Evolutionary conservation across 805 yeast genomes (phyloP), one percentile per base, ranked within the genome.

Genomic region (Kodamaea jinghongensis): DNA sequence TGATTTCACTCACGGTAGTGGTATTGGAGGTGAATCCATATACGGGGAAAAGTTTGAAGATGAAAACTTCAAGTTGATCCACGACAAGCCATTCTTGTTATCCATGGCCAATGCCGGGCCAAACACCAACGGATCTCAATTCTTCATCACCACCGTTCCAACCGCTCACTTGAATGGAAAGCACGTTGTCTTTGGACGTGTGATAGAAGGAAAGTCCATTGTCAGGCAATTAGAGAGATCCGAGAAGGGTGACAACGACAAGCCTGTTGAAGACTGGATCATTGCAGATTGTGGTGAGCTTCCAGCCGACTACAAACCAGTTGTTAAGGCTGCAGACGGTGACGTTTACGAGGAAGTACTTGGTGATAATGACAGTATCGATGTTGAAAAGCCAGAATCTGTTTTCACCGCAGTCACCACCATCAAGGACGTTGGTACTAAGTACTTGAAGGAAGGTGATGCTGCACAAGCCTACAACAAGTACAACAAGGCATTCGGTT

Each of bases 41-140:
- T 69, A 69, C 42, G 74, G 74, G 5, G 71, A 67, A 43, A 69
- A 68, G 49, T 89, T 88, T 65, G 96, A 86, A 56, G 99, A 91
- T 60, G 99, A 91, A 63, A 84, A 83, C 63, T 91, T 93, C 61
- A 61, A 72, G 35, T 59, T 78, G 49, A 76, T 73, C 46, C 98
- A 91, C 59, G 88, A 81, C 48, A 75, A 75, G 54, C 98, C 98
- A 39, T 90, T 84, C 62, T 71, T 93, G 50, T 75, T 91, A 51
- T 86, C 96, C 6, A 93, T 91, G 98, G 98, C 99, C 42, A 91
- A 91, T 58, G 86, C 97, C 4, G 98, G 98, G 12, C 89, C 96
- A 43, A 80, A 83, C 61, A 91, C 98, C 35, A 93, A 93, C 58
- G 98, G 98, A 1, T 88, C 96, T 2, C 98, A 91, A 65, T 93